These are phyloP conservation scores for Hypomyces rosellus DNA, from an alignment of 2,329 filamentous ascomycete genomes.

Conservation along the genomic window DNA sequence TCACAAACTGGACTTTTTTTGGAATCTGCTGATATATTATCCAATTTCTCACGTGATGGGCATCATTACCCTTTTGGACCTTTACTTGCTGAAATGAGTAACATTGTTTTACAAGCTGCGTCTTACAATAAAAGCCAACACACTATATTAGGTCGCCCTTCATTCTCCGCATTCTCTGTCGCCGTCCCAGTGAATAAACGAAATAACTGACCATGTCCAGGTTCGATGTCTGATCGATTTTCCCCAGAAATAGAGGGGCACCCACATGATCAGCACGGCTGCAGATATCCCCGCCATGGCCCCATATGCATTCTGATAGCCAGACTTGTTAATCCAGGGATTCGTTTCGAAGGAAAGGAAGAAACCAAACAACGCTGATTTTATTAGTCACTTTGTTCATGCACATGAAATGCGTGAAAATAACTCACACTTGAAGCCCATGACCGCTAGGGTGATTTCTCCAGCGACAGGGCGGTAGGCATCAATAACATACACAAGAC, in stretches of 20 bases:
- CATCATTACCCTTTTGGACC: too few relatives aligned
- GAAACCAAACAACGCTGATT: constrained; percentile 47
- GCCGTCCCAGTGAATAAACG: constrained; percentile 41
- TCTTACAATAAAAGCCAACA: too few relatives aligned
- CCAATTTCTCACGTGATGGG: too few relatives aligned
- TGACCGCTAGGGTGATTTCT: constrained; percentile 46
- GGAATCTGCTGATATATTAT: too few relatives aligned
- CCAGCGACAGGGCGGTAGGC: constrained; percentile 51
- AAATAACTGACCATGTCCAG: constrained; percentile 42
- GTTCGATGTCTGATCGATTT: constrained; percentile 40
- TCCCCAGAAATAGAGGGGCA: constrained; percentile 48
- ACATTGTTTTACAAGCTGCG: too few relatives aligned
- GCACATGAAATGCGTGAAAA: background rate
- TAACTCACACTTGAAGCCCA: constrained; percentile 47
- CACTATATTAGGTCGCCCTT: background rate
- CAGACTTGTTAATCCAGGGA: constrained; percentile 45
- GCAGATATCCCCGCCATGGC: constrained; percentile 51
- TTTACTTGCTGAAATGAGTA: too few relatives aligned
- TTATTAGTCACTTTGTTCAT: constrained; percentile 10
- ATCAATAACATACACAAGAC: constrained; percentile 52
- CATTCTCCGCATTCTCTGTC: constrained; percentile 52
- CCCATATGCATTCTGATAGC: constrained; percentile 47
- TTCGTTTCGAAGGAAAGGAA: constrained; percentile 56
- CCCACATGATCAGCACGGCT: constrained; percentile 38
- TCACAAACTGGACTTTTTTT: too few relatives aligned